Evolutionary conservation across 805 yeast genomes (phyloP), one percentile per base, ranked within the genome.

Genomic region (Starmerella gropengiesseri): DNA sequence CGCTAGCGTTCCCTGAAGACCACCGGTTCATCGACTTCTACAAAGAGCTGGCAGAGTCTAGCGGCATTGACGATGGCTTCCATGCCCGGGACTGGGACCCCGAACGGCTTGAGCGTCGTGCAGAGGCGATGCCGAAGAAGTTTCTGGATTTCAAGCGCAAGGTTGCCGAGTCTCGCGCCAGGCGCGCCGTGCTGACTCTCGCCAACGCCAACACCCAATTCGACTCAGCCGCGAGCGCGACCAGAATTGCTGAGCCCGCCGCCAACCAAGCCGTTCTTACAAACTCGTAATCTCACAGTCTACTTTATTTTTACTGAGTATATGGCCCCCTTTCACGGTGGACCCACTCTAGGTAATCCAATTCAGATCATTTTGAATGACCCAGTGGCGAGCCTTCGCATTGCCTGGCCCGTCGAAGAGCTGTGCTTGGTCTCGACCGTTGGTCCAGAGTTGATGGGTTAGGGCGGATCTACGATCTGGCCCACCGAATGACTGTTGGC

Each of bases 1-100:
- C 69, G 45, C 57, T 78, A 55, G 60, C 60, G 14, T 66, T 58
- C 50, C 80, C 81, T 11, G 61, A 62, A 32, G 91, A 81, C 51
- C 73, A 71, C 1, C 70, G 69, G 16, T 81, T 77, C 55, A 69
- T 74, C 50, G 9, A 34, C 8, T 14, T 34, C n/a, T 34, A 34
- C 14, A 29, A 20, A 2, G 23, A 14, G 8, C 23, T 8, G 28
- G 29, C 23, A n/a, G 29, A 23, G n/a, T 23, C 37, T 4, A 5
- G 7, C 9, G 21, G 11, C 29, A 20, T 16, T 2, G 17, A 14
- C 16, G 21, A 16, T 20, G 37, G 37, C 18, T 34, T 34, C 17
- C 12, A 5, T 8, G 37, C 37, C 20, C 29, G 23, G 29, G 11
- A 22, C 14, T 34, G 37, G 37, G 7, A 14, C 14, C 20, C 37